phyloP scores from a whole-genome alignment of 2,329 filamentous ascomycete species.

The Achaetomium macrosporum region DNA sequence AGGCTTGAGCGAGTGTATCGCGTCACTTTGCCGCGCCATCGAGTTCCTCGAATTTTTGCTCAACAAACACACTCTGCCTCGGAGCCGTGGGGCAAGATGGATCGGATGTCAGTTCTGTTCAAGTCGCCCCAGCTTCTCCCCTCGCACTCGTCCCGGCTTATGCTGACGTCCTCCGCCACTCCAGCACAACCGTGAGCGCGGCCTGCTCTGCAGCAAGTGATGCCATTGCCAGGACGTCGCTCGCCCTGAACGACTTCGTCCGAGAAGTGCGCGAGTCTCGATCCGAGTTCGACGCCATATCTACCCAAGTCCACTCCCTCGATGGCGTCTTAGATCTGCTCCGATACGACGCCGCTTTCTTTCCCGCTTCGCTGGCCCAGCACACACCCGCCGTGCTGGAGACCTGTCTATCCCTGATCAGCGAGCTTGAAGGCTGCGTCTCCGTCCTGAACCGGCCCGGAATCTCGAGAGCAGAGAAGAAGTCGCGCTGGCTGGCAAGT shows the following conservation, averaged over 20 bases:
- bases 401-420: conserved; percentile 33
- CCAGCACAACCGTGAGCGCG: conserved; percentile 32
- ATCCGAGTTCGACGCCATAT: conserved; percentile 34
- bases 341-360: conserved; percentile 33
- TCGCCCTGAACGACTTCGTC: conserved; percentile 32
- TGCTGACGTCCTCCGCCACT: not conserved
- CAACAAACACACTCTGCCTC: too few relatives aligned
- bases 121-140: too few relatives aligned
- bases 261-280: conserved; percentile 38
- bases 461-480: conserved; percentile 33
- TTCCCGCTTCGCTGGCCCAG: conserved; percentile 33
- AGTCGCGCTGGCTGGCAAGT: conserved; percentile 33
- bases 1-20: too few relatives aligned
- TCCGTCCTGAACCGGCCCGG: conserved; percentile 28
- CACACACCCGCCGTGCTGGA: conserved; percentile 33
- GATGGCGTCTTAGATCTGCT: conserved; percentile 35
- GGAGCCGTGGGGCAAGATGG: not conserved
- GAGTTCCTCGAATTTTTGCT: not conserved
- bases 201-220: conserved; percentile 34
- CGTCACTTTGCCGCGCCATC: not conserved
- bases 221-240: conserved; percentile 31
- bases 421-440: conserved; percentile 32
- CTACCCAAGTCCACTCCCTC: conserved; percentile 38
- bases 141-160: not conserved
- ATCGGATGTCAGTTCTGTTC: conserved; percentile 9